Evolutionary conservation across 1,284 basidiomycete genomes (phyloP), one percentile per base, ranked within the genome.

Genomic region (Peniophora sp.): DNA sequence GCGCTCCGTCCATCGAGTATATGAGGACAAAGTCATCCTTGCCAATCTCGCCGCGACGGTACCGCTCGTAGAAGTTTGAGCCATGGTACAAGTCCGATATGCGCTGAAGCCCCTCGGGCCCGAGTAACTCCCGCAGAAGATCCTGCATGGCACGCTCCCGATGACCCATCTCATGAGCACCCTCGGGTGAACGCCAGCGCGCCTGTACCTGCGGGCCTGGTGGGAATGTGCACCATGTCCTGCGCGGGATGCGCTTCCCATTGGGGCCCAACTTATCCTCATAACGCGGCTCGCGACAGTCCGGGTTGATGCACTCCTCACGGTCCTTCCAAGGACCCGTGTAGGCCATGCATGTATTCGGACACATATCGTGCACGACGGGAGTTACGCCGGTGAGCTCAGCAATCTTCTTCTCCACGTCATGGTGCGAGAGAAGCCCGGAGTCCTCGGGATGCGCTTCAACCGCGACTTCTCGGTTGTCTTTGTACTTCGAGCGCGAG

Each of bases 361-460:
- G 50, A 45, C 69, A 69, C 65, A 68, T 69, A 50, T 69, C 63
- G 44, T 58, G n/a, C 1, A 39, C 10, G 10, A 66, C 38, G 3
- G 62, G 22, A 2, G 52, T 45, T 20, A 69, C 52, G 6, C 66
- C 67, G 46, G 50, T 66, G 34, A 66, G 24, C 8, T 63, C 48
- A 8, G 53, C 44, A 11, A 68, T 35, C 2, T 48, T 34, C 16
- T 55, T 48, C 49, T 65, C 62, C 34, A 63, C n/a, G n/a, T n/a
- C n/a, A n/a, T n/a, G 34, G 51, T 60, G 59, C 0, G 61, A 63
- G 2, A 67, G 63, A 1, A 68, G 50, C 0, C 54, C 47, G 6
- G n/a, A n/a, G n/a, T 52, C 46, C 0, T 64, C 57, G 0, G 64
- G 65, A 49, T 59, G 60, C 1, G 54, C 46, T 8, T 45, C 50